A percentile compares a stretch with the other conserved stretches of the same genome.
Evolutionary conservation across 768 basidiomycete species (phyloP).

Genomic region (Hortiboletus flavorubellus): DNA sequence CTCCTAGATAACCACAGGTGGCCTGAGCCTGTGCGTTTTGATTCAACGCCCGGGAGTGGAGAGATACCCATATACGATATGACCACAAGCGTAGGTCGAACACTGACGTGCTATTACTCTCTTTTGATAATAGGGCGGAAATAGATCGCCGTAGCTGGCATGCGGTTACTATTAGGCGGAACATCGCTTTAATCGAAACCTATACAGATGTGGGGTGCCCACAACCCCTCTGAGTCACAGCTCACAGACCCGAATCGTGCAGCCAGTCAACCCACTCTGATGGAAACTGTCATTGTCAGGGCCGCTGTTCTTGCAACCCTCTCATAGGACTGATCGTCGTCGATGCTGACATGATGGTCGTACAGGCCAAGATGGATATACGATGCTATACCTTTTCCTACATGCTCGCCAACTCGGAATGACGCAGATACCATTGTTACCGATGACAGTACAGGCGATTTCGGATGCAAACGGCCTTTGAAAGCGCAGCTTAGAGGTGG

Average conservation of each 20-base stretch:
- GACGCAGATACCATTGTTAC: neutral
- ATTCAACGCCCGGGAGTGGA: neutral
- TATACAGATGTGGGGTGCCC: neutral
- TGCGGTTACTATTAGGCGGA: neutral
- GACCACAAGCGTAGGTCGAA: neutral
- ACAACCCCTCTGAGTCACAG: neutral
- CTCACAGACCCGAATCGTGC: neutral
- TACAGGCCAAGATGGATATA: neutral
- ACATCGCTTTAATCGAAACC: neutral
- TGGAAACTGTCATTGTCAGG: neutral
- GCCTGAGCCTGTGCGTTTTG: constrained; percentile 1
- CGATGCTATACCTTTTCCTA: neutral
- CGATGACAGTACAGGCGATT: neutral
- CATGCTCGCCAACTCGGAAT: neutral
- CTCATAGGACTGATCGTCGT: neutral
- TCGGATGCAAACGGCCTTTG: neutral
- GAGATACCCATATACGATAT: neutral
- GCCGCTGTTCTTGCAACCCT: neutral
- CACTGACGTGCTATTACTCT: neutral
- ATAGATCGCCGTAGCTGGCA: neutral
- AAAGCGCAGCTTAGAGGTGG: neutral
- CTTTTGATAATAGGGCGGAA: neutral
- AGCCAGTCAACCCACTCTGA: neutral
- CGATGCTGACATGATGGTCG: neutral
- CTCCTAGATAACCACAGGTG: neutral